Percentiles rank a stretch among this genome's conserved stretches.
phyloP scores from a whole-genome alignment of 2,329 filamentous ascomycete genomes.

The Diaporthe helianthi region DNA sequence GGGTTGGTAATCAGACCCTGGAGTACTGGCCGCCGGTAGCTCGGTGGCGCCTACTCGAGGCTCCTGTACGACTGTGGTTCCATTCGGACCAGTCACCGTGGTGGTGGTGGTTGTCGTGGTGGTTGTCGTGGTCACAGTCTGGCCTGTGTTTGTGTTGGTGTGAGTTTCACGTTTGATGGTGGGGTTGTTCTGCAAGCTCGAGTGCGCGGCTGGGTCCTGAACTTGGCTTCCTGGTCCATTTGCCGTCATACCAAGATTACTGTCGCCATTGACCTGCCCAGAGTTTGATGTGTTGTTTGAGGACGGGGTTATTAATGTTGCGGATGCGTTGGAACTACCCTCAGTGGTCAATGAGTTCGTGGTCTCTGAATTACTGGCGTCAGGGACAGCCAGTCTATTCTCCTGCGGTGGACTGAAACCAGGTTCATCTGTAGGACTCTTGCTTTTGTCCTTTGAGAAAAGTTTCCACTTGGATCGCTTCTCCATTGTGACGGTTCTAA shows the following conservation, averaged over 20 bases:
- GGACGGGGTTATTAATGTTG: not conserved
- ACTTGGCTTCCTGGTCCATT: not conserved
- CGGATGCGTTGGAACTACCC: constrained; percentile 2
- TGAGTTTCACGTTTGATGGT: constrained; percentile 23
- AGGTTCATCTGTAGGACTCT: not conserved
- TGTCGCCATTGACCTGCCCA: not conserved
- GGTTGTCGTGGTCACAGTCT: constrained; percentile 13
- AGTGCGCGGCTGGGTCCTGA: not conserved
- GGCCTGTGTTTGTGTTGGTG: constrained; percentile 17
- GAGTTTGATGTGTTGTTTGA: not conserved
- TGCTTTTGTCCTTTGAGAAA: constrained; percentile 19
- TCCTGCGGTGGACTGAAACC: not conserved
- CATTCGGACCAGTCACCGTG: not conserved
- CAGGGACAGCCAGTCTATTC: not conserved
- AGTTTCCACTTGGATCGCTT: constrained; percentile 22
- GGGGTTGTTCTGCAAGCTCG: not conserved
- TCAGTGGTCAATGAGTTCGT: not conserved
- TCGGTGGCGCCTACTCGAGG: constrained; percentile 5
- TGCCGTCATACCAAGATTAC: not conserved
- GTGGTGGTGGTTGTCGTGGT: constrained; percentile 2
- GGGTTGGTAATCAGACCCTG: not conserved
- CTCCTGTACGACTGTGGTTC: constrained; percentile 2
- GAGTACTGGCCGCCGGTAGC: not conserved
- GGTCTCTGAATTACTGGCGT: not conserved
- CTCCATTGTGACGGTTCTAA: constrained; percentile 6